phyloP scores from a whole-genome alignment of 2,329 filamentous ascomycete species.

The Xylaria sp. region DNA sequence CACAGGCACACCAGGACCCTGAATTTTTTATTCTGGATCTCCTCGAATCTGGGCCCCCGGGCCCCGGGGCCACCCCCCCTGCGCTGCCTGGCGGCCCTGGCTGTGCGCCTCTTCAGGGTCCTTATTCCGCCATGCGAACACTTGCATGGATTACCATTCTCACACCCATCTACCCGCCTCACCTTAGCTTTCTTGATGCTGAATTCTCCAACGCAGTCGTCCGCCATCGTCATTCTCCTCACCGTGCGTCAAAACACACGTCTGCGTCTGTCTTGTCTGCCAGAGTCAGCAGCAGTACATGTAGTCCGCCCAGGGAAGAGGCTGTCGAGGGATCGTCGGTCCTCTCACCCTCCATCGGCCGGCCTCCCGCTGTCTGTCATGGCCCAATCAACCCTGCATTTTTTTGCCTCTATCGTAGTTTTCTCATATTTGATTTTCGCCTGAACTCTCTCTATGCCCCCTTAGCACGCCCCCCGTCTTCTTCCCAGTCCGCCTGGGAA shows the following conservation, averaged over 20 bases:
- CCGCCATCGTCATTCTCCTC: conserved; percentile 18
- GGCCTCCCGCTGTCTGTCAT: conserved; percentile 15
- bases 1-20: conserved; percentile 17
- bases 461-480: conserved; percentile 14
- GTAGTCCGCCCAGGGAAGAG: background rate
- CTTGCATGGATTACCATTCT: conserved; percentile 17
- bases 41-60: conserved; percentile 9
- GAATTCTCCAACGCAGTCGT: conserved; percentile 6
- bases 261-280: background rate
- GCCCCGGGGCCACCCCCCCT: background rate
- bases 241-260: background rate
- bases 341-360: conserved; percentile 9
- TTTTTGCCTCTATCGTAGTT: conserved; percentile 2
- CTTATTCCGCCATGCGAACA: conserved; percentile 18
- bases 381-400: conserved; percentile 12
- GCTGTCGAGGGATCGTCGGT: conserved; percentile 13
- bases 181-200: conserved; percentile 19
- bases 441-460: conserved; percentile 20
- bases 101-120: background rate
- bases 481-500: conserved; percentile 12
- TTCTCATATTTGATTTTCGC: conserved; percentile 19
- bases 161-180: conserved; percentile 23
- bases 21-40: conserved; percentile 11
- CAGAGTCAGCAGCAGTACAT: background rate
- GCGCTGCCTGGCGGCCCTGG: conserved; percentile 5